Evolutionary conservation across 164 flowering plant genomes (phyloP), one percentile per base, ranked within the genome.

Genomic region (Saururus chinensis): DNA sequence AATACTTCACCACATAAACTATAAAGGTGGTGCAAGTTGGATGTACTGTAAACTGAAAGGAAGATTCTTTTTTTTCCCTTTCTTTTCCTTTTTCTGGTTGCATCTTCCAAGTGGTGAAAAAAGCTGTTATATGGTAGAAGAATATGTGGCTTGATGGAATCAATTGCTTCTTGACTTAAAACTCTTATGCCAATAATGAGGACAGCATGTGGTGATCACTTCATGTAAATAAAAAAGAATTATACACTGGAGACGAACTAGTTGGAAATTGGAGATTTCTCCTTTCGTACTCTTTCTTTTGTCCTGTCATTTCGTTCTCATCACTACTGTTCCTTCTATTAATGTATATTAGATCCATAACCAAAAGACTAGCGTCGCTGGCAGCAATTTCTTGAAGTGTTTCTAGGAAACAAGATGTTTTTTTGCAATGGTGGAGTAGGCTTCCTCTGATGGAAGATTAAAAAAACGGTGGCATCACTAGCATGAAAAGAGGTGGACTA

Each of bases 81-180:
- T 45, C 49, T 45, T 45, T 45, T 45, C 49, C 49, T 45, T 12
- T 9, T 12, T 45, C 11, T 45, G 49, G 45, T 8, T 41, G 45
- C 45, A 41, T 41, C 45, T 13, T 12, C 49, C 37, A 30, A 30
- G 37, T 30, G 37, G 49, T 45, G 14, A 17, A 45, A 17, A 17
- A 45, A 45, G n/a, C n/a, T 30, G 19, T 20, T 40, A 26, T 40
- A 26, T 23, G 48, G 20, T 35, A 53, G 23, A 40, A 40, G 40
- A 53, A 56, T 19, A 30, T 40, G 49, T 30, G 40, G 12, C 26
- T 16, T 53, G 65, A 30, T 51, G 51, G 65, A 37, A 21, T 62
- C 57, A 53, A 53, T 20, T 62, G 58, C 65, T 53, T 7, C 30
- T 62, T 62, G 65, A 62, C 58, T 22, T n/a, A 22, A n/a, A 19